Evolutionary conservation across 2,329 filamentous ascomycete genomes (phyloP), one percentile per base, ranked within the genome.

Genomic region (Balansia obtecta): DNA sequence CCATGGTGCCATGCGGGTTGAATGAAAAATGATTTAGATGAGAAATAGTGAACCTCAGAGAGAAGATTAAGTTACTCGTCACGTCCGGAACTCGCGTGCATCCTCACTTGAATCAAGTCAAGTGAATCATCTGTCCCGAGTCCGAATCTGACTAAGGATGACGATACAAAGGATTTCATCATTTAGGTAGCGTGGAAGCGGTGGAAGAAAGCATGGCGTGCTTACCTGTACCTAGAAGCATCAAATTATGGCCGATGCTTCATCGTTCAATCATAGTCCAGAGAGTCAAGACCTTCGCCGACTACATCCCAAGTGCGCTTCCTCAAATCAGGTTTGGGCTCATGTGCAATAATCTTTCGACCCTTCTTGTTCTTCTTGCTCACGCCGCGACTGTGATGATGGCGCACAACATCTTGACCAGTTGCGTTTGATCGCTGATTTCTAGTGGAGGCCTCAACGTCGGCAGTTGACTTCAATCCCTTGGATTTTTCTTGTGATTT

Each of bases 151-250:
- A 75, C 87, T 94, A 94, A 94, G 88, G 88, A 95, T 94, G 88
- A 94, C 87, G 85, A 89, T 90, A 89, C 76, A 71, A 77, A 70
- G 68, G 67, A 74, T 89, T 82, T 93, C 88, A 91, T 94, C 88
- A 91, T 85, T 53, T 50, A 48, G 52, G 46, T 46, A 22, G 18
- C 10, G 30, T 4, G 18, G 3, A 18, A 37, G 38, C 6, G 41
- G 39, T 18, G 22, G 4, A 42, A 11, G 12, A 47, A 49, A 34
- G 27, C 27, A 27, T 27, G 27, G 27, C 27, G 27, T 63, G 20
- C 65, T 59, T 38, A 54, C 52, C 45, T 43, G 7, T 13, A 22
- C 4, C 22, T 22, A 6, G 32, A 20, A 39, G 15, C n/a, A 33
- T 10, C 32, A 27, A 20, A 27, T 18, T n/a, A 16, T 18, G 42